Evolutionary conservation across 257 asterid species (phyloP).

Genomic region (Ehretia macrophylla): DNA sequence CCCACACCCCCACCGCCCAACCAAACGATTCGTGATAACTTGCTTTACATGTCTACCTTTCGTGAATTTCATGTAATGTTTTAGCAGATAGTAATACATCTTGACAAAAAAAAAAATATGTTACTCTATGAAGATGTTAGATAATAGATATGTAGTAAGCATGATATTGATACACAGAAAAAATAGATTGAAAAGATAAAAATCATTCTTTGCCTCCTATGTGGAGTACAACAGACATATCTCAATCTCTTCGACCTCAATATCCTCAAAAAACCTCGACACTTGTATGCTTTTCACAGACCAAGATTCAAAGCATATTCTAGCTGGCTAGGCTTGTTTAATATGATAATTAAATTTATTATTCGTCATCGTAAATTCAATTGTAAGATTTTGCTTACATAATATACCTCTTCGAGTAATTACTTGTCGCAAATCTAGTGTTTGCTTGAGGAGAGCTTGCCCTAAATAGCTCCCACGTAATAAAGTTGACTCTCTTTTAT

Average conservation of each 20-base stretch:
- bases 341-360: neutral
- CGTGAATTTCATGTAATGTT: neutral
- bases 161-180: neutral
- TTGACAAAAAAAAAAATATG: too few species aligned
- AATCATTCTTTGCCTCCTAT: slow-evolving; percentile 20
- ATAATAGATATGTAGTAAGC: neutral
- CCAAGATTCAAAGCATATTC: neutral
- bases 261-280: neutral
- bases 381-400: slow-evolving; percentile 21
- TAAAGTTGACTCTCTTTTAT: slow-evolving; percentile 23
- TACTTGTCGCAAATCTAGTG: slow-evolving; percentile 36
- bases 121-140: too few species aligned
- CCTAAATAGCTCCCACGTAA: slow-evolving; percentile 54
- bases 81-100: too few species aligned
- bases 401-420: slow-evolving; percentile 25
- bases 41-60: neutral
- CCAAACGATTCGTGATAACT: too few species aligned
- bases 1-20: too few species aligned
- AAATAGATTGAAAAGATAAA: too few species aligned
- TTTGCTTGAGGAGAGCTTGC: slow-evolving; percentile 19
- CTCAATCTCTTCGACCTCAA: neutral
- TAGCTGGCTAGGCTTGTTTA: neutral
- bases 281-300: neutral
- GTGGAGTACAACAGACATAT: slow-evolving; percentile 3
- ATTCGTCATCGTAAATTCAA: slow-evolving; percentile 23